These are phyloP conservation scores for Kingdonia uniflora DNA, from an alignment of 164 flowering plant genomes.

Conservation along the genomic window DNA sequence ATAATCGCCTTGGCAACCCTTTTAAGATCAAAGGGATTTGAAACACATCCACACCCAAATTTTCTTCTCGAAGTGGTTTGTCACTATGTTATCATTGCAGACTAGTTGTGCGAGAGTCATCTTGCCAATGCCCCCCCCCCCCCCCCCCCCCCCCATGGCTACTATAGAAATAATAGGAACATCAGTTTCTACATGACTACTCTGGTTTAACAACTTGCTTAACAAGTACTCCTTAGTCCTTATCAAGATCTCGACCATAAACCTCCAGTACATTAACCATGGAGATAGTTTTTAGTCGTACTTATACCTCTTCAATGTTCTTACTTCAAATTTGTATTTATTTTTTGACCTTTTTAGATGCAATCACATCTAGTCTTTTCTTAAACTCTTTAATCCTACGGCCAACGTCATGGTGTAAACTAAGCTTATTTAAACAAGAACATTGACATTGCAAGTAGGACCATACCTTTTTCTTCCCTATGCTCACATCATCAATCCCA, in stretches of 20 bases:
- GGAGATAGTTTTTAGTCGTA: no score
- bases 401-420: no score
- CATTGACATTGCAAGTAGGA: no score
- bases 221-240: not conserved
- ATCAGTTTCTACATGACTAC: not conserved
- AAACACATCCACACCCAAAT: constrained; percentile 21
- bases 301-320: no score
- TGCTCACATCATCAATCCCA: no score
- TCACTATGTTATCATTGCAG: constrained; percentile 11
- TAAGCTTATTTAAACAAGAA: not conserved
- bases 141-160: constrained; percentile 25
- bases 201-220: constrained; percentile 1
- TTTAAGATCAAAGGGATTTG: constrained; percentile 11
- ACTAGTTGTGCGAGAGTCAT: constrained; percentile 19
- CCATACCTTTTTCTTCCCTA: no score
- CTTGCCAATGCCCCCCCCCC: constrained; percentile 30
- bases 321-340: no score
- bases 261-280: no score
- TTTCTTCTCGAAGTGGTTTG: constrained; percentile 7
- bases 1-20: constrained; percentile 9
- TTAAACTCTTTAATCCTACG: no score
- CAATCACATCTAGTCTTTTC: no score
- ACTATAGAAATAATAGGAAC: constrained; percentile 11
- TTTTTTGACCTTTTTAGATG: no score
- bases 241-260: no score